These are phyloP conservation scores for Penicillium antarcticum DNA, from an alignment of 495 filamentous ascomycete genomes.

Conservation along the genomic window DNA sequence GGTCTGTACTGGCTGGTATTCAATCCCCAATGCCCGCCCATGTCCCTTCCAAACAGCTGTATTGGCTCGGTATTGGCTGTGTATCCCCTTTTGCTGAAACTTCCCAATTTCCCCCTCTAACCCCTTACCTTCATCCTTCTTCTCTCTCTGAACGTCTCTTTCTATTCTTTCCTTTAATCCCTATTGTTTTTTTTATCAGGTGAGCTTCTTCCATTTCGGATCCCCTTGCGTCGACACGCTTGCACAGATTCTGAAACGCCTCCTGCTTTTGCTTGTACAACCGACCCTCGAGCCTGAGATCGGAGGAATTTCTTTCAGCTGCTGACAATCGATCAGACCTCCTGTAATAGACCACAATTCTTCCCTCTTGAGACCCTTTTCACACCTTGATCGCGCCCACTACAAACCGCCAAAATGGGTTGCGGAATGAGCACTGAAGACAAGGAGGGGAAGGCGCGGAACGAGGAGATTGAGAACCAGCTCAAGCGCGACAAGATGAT, in stretches of 20 bases:
- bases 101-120: constrained; percentile 26
- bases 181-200: constrained; percentile 1
- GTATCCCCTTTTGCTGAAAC: constrained; percentile 30
- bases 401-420: constrained; percentile 75
- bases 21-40: not conserved
- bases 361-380: constrained; percentile 16
- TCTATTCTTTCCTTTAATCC: constrained; percentile 3
- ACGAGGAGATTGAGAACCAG: constrained; percentile 99
- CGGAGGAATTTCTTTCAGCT: constrained; percentile 9
- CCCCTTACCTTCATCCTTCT: constrained; percentile 27
- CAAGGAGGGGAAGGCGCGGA: constrained; percentile 99
- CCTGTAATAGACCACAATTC: constrained; percentile 9
- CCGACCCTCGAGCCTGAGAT: constrained; percentile 9
- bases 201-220: constrained; percentile 10
- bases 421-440: constrained; percentile 99
- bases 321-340: constrained; percentile 7
- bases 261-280: constrained; percentile 20
- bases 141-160: constrained; percentile 16
- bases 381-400: constrained; percentile 10
- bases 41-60: not conserved
- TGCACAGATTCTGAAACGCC: constrained; percentile 23
- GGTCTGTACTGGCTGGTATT: not conserved
- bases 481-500: constrained; percentile 93
- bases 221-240: constrained; percentile 24
- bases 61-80: constrained; percentile 2